Evolutionary conservation across 768 basidiomycete species (phyloP), one percentile per base, ranked within the genome.

Genomic region (Psilocybe azurescens): DNA sequence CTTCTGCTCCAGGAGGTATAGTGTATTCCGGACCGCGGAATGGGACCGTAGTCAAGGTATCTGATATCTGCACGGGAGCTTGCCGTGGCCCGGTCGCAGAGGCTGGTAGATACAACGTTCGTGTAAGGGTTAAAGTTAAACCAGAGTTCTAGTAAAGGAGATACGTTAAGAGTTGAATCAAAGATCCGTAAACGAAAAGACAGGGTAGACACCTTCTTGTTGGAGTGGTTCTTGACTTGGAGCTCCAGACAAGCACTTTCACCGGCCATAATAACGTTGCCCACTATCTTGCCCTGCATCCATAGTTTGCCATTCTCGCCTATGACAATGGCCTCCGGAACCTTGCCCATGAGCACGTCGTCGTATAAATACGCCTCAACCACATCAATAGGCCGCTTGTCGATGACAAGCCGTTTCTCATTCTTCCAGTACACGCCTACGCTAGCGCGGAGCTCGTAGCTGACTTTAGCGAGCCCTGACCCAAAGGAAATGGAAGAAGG

Each of bases 241-340:
- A 95, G 74, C 68, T 93, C 89, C 47, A 94, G 79, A 69, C 88
- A 90, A 16, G 83, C 88, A 62, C 83, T 85, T 68, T 87, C 85
- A 8, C 93, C 93, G 32, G 89, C 84, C 7, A 92, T 79, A 16
- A 89, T 69, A 13, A 89, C 74, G 7, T 83, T 86, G 36, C 86
- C 89, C 24, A 90, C 75, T 16, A 95, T 70, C 57, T 77, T 83
- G 1, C 85, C 92, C 68, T 90, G 89, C 49, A 85, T 83, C 88
- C 90, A 92, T 32, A 95, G 81, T 73, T 89, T 93, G 5, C 93
- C 93, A 65, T 83, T 85, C 70, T 95, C 93, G 0, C 88, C 90
- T 28, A 94, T 84, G 8, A 84, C 80, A 2, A 89, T 83, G 6
- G 79, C 65, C 62, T 89, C 86, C 1, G 86, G 85, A 24, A 81